Percentiles rank a stretch among this genome's conserved stretches.
These are phyloP conservation scores for Beta macrorhiza DNA, from an alignment of 179 eudicot species.

Conservation along the genomic window DNA sequence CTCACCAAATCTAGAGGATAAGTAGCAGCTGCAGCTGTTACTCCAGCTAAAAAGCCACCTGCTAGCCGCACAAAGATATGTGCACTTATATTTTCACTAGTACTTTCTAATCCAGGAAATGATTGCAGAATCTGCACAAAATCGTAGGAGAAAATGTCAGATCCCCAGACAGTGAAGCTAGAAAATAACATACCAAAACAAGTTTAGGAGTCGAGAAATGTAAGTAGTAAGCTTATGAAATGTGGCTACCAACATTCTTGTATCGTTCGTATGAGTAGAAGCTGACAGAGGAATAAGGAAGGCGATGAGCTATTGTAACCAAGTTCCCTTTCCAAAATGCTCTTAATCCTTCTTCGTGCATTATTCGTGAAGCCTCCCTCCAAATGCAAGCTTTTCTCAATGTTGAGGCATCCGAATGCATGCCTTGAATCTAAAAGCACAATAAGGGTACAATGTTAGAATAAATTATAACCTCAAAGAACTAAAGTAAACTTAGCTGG, in stretches of 20 bases:
- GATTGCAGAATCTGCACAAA: conserved; percentile 59
- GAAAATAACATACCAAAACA: conserved; percentile 9
- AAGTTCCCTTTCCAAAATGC: conserved; percentile 84
- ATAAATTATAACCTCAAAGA: neutral
- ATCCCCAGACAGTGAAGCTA: neutral
- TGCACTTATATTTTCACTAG: conserved; percentile 52
- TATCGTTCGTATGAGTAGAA: conserved; percentile 71
- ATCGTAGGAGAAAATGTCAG: conserved; percentile 4
- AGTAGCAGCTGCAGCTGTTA: conserved; percentile 83
- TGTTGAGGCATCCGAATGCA: conserved; percentile 60
- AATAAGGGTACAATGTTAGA: conserved; percentile 10
- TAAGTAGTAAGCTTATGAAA: conserved; percentile 30
- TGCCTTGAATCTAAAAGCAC: conserved; percentile 59
- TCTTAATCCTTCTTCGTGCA: conserved; percentile 60
- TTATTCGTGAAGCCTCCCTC: conserved; percentile 61
- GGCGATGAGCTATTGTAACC: conserved; percentile 73
- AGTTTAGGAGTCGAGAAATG: neutral
- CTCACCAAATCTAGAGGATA: conserved; percentile 95
- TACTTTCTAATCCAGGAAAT: conserved; percentile 53
- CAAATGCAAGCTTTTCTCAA: conserved; percentile 58
- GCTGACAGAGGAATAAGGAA: conserved; percentile 74
- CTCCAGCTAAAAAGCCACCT: conserved; percentile 93
- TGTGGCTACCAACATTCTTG: conserved; percentile 67
- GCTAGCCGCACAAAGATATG: conserved; percentile 67
- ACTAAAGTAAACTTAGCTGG: neutral